Evolutionary conservation across 306 rosid genomes (phyloP).

Genomic region (Cicer judaicum): DNA sequence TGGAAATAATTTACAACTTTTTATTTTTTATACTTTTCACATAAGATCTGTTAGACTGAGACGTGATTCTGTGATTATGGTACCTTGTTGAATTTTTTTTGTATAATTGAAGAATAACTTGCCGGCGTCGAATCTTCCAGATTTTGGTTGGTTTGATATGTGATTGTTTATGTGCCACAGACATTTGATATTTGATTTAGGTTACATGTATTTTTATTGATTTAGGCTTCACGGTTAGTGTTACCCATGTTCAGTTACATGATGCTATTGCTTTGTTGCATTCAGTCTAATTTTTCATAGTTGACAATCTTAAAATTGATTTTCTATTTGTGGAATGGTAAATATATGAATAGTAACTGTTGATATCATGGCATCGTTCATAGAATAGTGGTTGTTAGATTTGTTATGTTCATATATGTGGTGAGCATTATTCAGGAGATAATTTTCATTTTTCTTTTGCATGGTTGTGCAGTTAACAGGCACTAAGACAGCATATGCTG

Average conservation of each 20-base stretch:
- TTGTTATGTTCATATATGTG: background rate
- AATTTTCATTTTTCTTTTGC: background rate
- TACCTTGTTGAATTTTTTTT: background rate
- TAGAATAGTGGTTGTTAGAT: background rate
- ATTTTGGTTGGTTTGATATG: background rate
- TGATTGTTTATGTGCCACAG: background rate
- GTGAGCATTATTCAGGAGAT: background rate
- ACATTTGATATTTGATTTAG: background rate
- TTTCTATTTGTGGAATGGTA: background rate
- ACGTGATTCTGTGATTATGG: background rate
- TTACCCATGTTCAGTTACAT: background rate
- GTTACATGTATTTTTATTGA: background rate
- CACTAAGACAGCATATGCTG: slow-evolving; percentile 58
- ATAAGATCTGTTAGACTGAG: background rate
- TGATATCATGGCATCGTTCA: background rate
- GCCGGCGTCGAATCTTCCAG: background rate
- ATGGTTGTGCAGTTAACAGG: slow-evolving; percentile 60
- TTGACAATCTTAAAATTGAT: background rate
- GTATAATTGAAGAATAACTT: background rate
- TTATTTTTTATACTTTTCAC: background rate
- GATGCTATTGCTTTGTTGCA: background rate
- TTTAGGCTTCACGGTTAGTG: background rate
- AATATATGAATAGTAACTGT: background rate
- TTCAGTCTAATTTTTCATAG: background rate
- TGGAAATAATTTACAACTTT: background rate